These are phyloP conservation scores for Cornus controversa DNA, from an alignment of 148 eudicot genomes.

Conservation along the genomic window DNA sequence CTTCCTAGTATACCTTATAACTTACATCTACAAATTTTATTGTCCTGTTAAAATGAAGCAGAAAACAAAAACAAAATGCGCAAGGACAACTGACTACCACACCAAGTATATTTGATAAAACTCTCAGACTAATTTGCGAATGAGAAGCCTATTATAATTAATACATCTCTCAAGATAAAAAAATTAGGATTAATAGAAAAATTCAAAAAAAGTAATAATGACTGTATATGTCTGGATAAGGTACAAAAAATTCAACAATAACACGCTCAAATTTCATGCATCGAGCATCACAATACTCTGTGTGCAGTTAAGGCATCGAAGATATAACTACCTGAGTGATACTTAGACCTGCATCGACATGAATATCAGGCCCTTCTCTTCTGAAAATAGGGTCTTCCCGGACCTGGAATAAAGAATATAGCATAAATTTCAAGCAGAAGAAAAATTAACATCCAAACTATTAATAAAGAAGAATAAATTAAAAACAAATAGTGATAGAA, in stretches of 20 bases:
- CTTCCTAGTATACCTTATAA: background rate
- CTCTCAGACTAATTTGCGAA: background rate
- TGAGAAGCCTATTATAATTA: too few species aligned
- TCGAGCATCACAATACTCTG: background rate
- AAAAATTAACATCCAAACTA: background rate
- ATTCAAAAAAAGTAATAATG: too few species aligned
- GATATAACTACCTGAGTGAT: conserved; percentile 64
- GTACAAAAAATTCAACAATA: background rate
- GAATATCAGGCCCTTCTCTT: conserved; percentile 87
- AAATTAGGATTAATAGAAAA: too few species aligned
- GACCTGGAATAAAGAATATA: conserved; percentile 42
- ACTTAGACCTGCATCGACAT: conserved; percentile 79
- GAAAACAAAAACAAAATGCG: background rate
- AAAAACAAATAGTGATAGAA: background rate
- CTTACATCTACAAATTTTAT: too few species aligned
- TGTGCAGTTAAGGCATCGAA: background rate
- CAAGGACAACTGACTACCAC: background rate
- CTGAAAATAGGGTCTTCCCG: conserved; percentile 94
- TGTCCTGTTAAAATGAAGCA: too few species aligned
- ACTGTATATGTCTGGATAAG: background rate
- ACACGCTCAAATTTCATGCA: background rate
- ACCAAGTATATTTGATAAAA: background rate
- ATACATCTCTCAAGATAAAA: too few species aligned
- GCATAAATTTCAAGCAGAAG: background rate
- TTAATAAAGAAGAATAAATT: background rate